Base-by-base conservation (phyloP, 441 rosid genomes). In the Cnidoscolus chayamansa region DNA sequence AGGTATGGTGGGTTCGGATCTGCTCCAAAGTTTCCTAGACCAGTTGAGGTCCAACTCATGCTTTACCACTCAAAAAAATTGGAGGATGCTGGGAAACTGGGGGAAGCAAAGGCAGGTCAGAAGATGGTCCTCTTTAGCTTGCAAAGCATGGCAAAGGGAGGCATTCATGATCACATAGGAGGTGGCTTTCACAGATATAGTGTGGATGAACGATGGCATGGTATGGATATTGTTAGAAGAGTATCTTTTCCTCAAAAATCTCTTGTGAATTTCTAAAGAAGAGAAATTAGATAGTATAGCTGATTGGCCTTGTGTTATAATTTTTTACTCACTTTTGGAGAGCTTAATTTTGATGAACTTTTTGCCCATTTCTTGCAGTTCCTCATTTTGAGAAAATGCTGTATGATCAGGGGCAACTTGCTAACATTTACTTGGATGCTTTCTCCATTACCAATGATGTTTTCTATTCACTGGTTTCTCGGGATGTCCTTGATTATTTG, bases 381-480 rank as follows among this genome's bases (percentile, higher is more conserved):
- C 98, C 98, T 16, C 97, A 94, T 86, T 94, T 94, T 80, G 98
- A 94, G 88, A 94, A 94, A 76, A 94, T 94, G 98, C 51, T 94
- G 74, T 94, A 94, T 74, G 98, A 94, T 82, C 98, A 94, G 77
- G 98, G 96, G 63, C 98, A 94, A 71, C 92, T 92, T 72, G 89
- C 83, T 40, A 92, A 87, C 40, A 88, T 86, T 67, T 90, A 88
- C 78, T 85, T 92, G 72, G 98, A 94, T 76, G 91, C 91, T 49
- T 94, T 92, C 68, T 82, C 86, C 76, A 81, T 90, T 65, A 83
- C 89, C 45, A 85, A 84, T 63, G 96, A 94, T 73, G 87, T 76
- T 53, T 84, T 74, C 79, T 94, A 87, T 75, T 86, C 96, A 43
- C 79, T 60, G 47, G 78, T 84, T 60, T 84, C 89, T 30, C 86